Evolutionary conservation across 768 basidiomycete species (phyloP).

Genomic region (Melanogaster broomeanus): DNA sequence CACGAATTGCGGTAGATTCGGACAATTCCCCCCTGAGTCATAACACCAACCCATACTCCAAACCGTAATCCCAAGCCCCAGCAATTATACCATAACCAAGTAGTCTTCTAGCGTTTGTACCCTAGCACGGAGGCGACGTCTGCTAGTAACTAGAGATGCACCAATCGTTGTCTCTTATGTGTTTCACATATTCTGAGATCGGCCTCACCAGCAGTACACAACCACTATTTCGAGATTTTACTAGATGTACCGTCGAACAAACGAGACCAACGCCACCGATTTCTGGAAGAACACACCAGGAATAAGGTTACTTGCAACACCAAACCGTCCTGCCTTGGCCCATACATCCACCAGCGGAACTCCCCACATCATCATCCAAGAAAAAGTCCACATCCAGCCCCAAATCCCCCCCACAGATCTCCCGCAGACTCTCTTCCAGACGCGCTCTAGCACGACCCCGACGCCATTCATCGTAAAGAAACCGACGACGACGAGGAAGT

Average conservation of each 20-base stretch:
- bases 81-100: too few relatives aligned
- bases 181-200: too few relatives aligned
- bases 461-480: too few relatives aligned
- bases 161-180: too few relatives aligned
- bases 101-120: too few relatives aligned
- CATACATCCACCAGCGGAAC: slow-evolving; percentile 47
- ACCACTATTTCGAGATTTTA: not conserved
- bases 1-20: not conserved
- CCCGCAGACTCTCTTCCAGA: too few relatives aligned
- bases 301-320: not conserved
- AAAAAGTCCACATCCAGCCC: slow-evolving; percentile 54
- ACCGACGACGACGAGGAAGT: slow-evolving; percentile 41
- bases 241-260: slow-evolving; percentile 4
- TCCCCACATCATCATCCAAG: slow-evolving; percentile 52
- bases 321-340: slow-evolving; percentile 17
- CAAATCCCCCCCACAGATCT: slow-evolving; percentile 42
- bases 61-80: too few relatives aligned
- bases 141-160: too few relatives aligned
- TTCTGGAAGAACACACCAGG: slow-evolving; percentile 14
- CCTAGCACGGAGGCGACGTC: too few relatives aligned
- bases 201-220: too few relatives aligned
- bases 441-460: too few relatives aligned
- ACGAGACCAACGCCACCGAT: slow-evolving; percentile 27
- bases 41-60: slow-evolving; percentile 17
- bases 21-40: slow-evolving; percentile 7